Evolutionary conservation across 768 basidiomycete genomes (phyloP), one percentile per base, ranked within the genome.

Genomic region (Cyclocybe aegerita): DNA sequence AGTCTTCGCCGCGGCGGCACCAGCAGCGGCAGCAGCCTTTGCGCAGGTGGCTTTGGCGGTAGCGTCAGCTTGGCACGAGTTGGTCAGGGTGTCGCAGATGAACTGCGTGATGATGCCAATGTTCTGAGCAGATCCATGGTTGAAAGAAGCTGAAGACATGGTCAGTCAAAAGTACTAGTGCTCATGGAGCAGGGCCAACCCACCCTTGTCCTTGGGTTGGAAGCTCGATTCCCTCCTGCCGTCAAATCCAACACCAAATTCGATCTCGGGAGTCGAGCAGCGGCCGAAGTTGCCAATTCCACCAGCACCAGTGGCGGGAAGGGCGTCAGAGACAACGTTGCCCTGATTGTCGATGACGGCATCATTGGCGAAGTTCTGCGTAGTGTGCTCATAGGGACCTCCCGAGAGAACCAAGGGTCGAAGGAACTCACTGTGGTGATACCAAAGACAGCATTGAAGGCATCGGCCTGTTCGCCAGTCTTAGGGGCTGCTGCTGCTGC

Each of bases 401-500:
- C 9, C 1, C 7, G n/a, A 11, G 49, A 29, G 5, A 31, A 14
- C 34, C 10, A 37, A 41, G 4, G 4, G 2, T 7, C 23, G 23
- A 23, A 23, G 23, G 23, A 23, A 40, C 45, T 42, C 42, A 75
- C 74, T 42, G 82, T 83, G 4, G 41, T 65, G 52, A 80, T 73
- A 14, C 79, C 81, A 54, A 85, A 82, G 38, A 64, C 76, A n/a
- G 69, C 71, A 65, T 86, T 85, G 75, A 85, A 86, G 4, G 70
- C 76, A 63, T 85, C 84, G 10, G 84, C 83, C 56, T 82, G 79
- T 7, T 68, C 74, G 55, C 83, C 83, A 23, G 71, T 72, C 52
- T 68, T 70, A 6, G 72, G 42, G 7, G 66, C 72, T 31, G 75
- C 67, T 48, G 63, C 60, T 11, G 80, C 80, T 45, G 78, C 76